These are phyloP conservation scores for Dryadomyces sulphureus DNA, from an alignment of 2,329 filamentous ascomycete genomes.

Conservation along the genomic window DNA sequence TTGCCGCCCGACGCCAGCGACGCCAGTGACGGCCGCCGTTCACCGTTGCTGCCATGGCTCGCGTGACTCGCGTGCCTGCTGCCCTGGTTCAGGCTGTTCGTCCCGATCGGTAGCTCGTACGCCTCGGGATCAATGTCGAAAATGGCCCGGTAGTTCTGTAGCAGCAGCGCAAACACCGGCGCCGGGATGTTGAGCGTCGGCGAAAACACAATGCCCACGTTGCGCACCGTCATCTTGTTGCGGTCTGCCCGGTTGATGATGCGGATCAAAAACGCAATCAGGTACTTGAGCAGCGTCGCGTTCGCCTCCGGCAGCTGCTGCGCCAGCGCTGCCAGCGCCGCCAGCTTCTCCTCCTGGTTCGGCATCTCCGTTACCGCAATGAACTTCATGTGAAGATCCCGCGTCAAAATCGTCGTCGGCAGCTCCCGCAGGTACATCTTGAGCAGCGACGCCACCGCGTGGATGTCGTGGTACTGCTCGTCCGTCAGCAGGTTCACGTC, in stretches of 20 bases:
- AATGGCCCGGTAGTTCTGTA: slow-evolving; percentile 78
- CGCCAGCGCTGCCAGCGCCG: slow-evolving; percentile 61
- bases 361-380: slow-evolving; percentile 68
- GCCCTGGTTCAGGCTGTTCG: no score
- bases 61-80: background rate
- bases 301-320: slow-evolving; percentile 70
- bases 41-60: slow-evolving; percentile 2
- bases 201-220: slow-evolving; percentile 95
- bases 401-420: slow-evolving; percentile 78
- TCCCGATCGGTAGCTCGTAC: slow-evolving; percentile 37
- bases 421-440: slow-evolving; percentile 91
- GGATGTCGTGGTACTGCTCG: slow-evolving; percentile 82
- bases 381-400: slow-evolving; percentile 83
- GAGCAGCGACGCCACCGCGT: slow-evolving; percentile 84
- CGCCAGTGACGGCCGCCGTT: slow-evolving; percentile 11
- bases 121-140: slow-evolving; percentile 60
- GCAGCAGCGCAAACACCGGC: slow-evolving; percentile 82
- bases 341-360: slow-evolving; percentile 61
- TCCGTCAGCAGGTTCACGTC: slow-evolving; percentile 78
- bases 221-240: slow-evolving; percentile 98
- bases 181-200: slow-evolving; percentile 93
- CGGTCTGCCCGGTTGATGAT: slow-evolving; percentile 80
- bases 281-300: slow-evolving; percentile 63
- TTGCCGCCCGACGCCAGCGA: slow-evolving; percentile 9
- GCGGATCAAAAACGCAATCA: slow-evolving; percentile 78